Percentiles rank a stretch among this genome's conserved stretches.
phyloP scores from a whole-genome alignment of 2,329 filamentous ascomycete species.

The Neodidymelliopsis sp. region DNA sequence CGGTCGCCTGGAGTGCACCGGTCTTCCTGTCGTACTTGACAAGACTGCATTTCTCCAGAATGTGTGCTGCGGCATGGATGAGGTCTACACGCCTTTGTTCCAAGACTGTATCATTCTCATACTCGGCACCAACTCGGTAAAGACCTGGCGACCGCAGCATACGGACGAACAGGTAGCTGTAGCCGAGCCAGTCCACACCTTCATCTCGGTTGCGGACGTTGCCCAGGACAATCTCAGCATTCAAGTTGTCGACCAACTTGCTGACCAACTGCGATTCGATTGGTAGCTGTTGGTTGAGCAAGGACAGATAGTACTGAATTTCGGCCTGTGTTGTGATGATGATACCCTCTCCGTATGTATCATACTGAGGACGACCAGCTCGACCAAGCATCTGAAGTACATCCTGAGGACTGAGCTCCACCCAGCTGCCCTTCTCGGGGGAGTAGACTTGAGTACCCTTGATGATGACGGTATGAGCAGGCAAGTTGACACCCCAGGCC shows the following conservation, averaged over 20 bases:
- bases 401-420: constrained; percentile 95
- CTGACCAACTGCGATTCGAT: constrained; percentile 97
- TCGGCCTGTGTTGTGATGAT: constrained; percentile 96
- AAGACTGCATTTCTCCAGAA: constrained; percentile 86
- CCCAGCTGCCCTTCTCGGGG: constrained; percentile 98
- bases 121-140: constrained; percentile 95
- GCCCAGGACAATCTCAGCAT: constrained; percentile 93
- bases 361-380: constrained; percentile 94
- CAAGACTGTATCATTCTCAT: constrained; percentile 87
- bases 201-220: constrained; percentile 92
- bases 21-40: constrained; percentile 96
- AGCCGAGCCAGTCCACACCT: constrained; percentile 98
- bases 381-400: constrained; percentile 98
- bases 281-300: constrained; percentile 95
- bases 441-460: constrained; percentile 99
- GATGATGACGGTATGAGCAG: constrained; percentile 97
- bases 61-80: constrained; percentile 88
- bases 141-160: constrained; percentile 96
- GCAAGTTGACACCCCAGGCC: constrained; percentile 98
- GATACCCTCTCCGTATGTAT: constrained; percentile 97
- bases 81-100: constrained; percentile 98
- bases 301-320: constrained; percentile 95
- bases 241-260: constrained; percentile 92
- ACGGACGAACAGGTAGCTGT: constrained; percentile 96
- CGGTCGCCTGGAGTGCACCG: constrained; percentile 86